A percentile compares a stretch with the other conserved stretches of the same genome.
Conservation (phyloP, 176 grass and related monocot genomes). For the Elymus sibiricus region DNA sequence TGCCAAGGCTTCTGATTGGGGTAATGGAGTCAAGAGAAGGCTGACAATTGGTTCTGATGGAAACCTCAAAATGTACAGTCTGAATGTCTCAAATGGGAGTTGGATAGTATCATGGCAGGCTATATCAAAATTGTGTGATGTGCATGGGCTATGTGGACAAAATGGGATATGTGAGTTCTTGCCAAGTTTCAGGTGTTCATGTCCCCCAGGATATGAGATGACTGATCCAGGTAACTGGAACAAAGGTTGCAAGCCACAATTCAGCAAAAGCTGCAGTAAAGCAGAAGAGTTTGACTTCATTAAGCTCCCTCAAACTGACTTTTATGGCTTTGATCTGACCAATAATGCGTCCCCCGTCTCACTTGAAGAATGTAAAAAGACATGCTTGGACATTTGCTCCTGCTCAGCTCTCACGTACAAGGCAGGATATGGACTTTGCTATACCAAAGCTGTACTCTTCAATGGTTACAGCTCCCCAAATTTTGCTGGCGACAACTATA, state of each 20-base stretch:
- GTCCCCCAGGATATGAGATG: constrained; percentile 51
- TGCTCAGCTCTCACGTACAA: constrained; percentile 50
- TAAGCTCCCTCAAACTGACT: constrained; percentile 42
- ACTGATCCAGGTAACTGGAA: constrained; percentile 37
- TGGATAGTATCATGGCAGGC: constrained; percentile 54
- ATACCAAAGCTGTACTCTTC: constrained; percentile 50
- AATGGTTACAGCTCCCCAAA: constrained; percentile 45
- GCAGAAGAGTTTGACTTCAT: constrained; percentile 41
- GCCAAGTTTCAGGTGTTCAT: constrained; percentile 34
- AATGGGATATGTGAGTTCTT: constrained; percentile 52
- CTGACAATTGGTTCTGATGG: constrained; percentile 55
- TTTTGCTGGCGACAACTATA: constrained; percentile 47
- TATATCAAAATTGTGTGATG: constrained; percentile 28
- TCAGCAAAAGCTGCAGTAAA: constrained; percentile 29
- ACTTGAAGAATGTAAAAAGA: constrained; percentile 40
- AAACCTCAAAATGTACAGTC: constrained; percentile 54
- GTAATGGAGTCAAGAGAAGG: constrained; percentile 36
- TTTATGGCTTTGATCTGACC: constrained; percentile 55
- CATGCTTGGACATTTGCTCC: constrained; percentile 36
- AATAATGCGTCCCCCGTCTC: not conserved
- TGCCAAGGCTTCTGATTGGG: constrained; percentile 49
- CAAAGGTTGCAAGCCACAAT: constrained; percentile 49
- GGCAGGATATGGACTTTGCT: constrained; percentile 33
- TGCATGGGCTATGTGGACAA: constrained; percentile 61
- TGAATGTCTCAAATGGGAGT: constrained; percentile 18